Evolutionary conservation across 345 rosid species (phyloP).

Genomic region (Salix purpurea): DNA sequence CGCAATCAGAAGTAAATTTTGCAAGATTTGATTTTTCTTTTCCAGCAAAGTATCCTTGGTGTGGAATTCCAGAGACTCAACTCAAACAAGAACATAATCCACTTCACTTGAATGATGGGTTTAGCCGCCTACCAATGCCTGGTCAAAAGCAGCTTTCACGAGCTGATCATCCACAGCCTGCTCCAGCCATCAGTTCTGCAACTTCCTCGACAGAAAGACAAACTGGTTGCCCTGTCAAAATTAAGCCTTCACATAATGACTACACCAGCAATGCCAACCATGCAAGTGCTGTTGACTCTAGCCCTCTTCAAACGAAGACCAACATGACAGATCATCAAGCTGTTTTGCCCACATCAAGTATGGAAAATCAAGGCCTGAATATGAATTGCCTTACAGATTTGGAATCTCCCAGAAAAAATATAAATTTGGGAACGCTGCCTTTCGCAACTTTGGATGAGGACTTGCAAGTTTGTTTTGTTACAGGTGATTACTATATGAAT

Average conservation of each 20-base stretch:
- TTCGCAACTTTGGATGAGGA: conserved; percentile 42
- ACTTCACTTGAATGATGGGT: conserved; percentile 38
- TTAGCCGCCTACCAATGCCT: conserved; percentile 39
- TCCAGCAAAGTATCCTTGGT: conserved; percentile 43
- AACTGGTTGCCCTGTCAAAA: conserved; percentile 7
- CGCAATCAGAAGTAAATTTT: conserved; percentile 32
- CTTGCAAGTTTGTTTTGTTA: conserved; percentile 48
- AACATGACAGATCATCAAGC: conserved; percentile 20
- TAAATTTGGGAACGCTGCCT: conserved; percentile 33
- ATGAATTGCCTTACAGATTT: conserved; percentile 30
- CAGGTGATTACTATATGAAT: conserved; percentile 44
- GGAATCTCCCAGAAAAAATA: conserved; percentile 33
- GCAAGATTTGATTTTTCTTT: conserved; percentile 38
- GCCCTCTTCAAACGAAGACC: conserved; percentile 30
- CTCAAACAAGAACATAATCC: conserved; percentile 41
- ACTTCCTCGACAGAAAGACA: conserved; percentile 27
- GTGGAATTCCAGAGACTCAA: conserved; percentile 43
- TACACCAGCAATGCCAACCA: conserved; percentile 27
- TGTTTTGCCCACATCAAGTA: conserved; percentile 29
- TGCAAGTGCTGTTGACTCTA: conserved; percentile 21
- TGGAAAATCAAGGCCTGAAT: conserved; percentile 38
- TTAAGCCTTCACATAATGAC: conserved; percentile 37
- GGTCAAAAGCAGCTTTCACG: conserved; percentile 24
- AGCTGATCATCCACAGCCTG: conserved; percentile 19
- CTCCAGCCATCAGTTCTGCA: conserved; percentile 24